Evolutionary conservation across 495 filamentous ascomycete genomes (phyloP), one percentile per base, ranked within the genome.

Genomic region (Apiosordaria backusii): DNA sequence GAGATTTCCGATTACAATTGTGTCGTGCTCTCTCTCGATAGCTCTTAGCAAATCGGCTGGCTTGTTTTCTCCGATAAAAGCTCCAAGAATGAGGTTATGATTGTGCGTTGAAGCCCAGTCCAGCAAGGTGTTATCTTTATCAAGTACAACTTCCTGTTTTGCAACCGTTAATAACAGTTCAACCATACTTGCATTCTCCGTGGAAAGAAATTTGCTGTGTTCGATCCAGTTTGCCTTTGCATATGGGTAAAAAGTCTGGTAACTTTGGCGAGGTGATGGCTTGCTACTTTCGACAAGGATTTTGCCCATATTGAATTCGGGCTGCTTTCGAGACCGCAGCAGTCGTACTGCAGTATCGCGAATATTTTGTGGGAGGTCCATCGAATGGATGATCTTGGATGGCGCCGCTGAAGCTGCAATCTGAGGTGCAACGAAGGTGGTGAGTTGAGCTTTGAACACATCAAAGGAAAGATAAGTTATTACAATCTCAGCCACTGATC

Each of bases 241-340:
- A 60, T 76, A 75, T 21, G 65, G 40, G 61, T 64, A 68, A 59
- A 75, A 75, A 40, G 57, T n/a, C 62, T 71, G 73, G 55, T 67
- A 29, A 60, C 67, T 2, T 1, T 24, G 27, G n/a, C n/a, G n/a
- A 57, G 64, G 57, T 4, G 50, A 57, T 53, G 66, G 65, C 29
- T 65, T 71, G 65, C 59, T 64, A 67, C 70, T 69, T 55, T 65
- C 63, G 19, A 67, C 66, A 68, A 77, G 29, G 64, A 61, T 67
- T 65, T 71, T 75, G 61, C 70, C 67, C 58, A 78, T 72, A 54
- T 79, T 65, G 64, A 53, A 70, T 40, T 72, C 64, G 65, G 70
- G 60, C 52, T 66, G 67, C 50, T 71, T 74, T 45, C 68, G 66
- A 26, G 65, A 66, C 64, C 65, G 67, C 57, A 79, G 70, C 29